Base-by-base conservation (phyloP, 2,329 filamentous ascomycete genomes). In the Didymellaceae sp. region DNA sequence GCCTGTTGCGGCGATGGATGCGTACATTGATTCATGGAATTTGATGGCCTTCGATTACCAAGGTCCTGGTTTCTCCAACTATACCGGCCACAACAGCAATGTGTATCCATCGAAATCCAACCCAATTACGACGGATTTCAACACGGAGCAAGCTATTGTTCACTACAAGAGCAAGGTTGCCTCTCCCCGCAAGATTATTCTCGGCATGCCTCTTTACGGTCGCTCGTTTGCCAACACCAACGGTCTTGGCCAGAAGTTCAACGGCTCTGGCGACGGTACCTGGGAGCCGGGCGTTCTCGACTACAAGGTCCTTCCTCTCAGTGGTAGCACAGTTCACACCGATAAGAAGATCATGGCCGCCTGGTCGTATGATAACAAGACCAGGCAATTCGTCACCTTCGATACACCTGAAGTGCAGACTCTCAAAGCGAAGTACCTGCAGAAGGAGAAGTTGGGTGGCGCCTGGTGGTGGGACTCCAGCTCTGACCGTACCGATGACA, bases 41-140 rank as follows among this genome's bases (percentile, higher is more conserved):
- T 73, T 91, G 26, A 95, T 95, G 90, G 75, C 77, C 0, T 79
- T 78, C 44, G 77, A 79, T 54, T 79, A 77, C 57, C 86, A 90
- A 9, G 92, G 93, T 1, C 48, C 54, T 8, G 88, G 86, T 2
- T 97, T 91, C 90, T 89, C 91, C 64, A 65, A 76, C n/a, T 73
- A 69, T 14, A 80, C 89, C 1, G 91, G 88, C 6, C 66, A 70
- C 46, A 41, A 58, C 18, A 65, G 59, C 54, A 69, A 69, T 48
- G 57, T 66, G 6, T 64, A 65, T 37, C 34, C 57, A 4, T 64
- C 61, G 26, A 53, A 39, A 28, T 45, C 21, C 25, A 57, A 59
- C 33, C 58, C 59, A 5, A 35, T 16, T 6, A 47, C 61, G n/a
- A 69, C 66, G n/a, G 47, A 66, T 24, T 68, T 65, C 61, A 67